Evolutionary conservation across 176 grass and related monocot genomes (phyloP).

Genomic region (Urochloa ruziziensis): DNA sequence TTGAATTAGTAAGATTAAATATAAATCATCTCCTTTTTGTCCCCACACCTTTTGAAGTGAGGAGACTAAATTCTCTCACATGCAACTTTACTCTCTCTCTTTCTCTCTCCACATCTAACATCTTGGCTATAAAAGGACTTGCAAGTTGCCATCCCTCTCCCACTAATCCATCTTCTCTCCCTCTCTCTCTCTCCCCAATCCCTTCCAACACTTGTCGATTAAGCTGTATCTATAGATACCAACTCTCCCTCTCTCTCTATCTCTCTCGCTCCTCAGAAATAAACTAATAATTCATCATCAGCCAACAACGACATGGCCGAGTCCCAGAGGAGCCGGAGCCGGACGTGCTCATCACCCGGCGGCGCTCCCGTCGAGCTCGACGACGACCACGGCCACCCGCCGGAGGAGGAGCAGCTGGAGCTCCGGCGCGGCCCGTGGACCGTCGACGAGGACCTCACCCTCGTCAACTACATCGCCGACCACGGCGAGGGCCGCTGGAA

Average conservation of each 20-base stretch:
- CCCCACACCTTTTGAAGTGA: neutral
- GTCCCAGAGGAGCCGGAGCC: neutral
- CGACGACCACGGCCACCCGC: neutral
- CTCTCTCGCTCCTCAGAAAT: neutral
- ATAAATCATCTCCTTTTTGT: neutral
- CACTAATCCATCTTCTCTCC: neutral
- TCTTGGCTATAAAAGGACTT: constrained; percentile 41
- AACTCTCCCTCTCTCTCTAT: neutral
- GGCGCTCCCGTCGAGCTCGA: neutral
- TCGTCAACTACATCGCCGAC: constrained; percentile 58
- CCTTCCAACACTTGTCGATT: neutral
- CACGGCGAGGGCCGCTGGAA: constrained; percentile 84
- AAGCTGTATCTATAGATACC: neutral
- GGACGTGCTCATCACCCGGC: neutral
- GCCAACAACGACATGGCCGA: constrained; percentile 5
- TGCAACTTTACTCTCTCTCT: neutral
- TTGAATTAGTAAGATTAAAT: neutral
- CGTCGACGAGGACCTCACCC: constrained; percentile 62
- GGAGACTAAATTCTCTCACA: constrained; percentile 14
- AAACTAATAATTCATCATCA: neutral
- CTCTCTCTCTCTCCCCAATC: neutral
- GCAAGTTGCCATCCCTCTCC: constrained; percentile 17
- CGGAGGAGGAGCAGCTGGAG: constrained; percentile 9
- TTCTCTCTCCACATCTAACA: neutral
- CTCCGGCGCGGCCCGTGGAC: constrained; percentile 65